These are phyloP conservation scores for Nematodospora valgi DNA, from an alignment of 805 yeast species.

Conservation along the genomic window DNA sequence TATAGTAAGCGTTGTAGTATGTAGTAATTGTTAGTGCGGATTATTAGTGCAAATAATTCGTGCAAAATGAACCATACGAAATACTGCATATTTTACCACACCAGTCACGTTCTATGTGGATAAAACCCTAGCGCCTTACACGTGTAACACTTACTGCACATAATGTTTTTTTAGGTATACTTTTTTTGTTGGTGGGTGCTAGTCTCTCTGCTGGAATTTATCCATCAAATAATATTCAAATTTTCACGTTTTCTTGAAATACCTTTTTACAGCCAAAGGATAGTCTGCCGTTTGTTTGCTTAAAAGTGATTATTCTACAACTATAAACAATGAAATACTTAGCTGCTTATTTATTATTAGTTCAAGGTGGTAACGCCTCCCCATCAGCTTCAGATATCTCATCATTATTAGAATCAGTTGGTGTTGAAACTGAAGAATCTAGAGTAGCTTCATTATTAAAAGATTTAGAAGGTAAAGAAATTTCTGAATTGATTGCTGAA, in stretches of 20 bases:
- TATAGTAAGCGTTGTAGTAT: background rate
- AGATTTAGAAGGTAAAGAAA: constrained; percentile 91
- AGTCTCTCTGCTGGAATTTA: too few relatives aligned
- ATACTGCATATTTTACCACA: too few relatives aligned
- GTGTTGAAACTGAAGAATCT: constrained; percentile 91
- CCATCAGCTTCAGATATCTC: constrained; percentile 93
- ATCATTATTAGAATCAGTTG: constrained; percentile 87
- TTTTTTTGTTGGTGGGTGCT: too few relatives aligned
- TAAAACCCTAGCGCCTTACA: too few relatives aligned
- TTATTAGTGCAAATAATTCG: background rate
- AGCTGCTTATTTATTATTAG: constrained; percentile 98
- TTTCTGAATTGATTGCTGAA: constrained; percentile 86
- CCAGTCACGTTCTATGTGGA: too few relatives aligned
- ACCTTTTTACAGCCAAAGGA: constrained; percentile 45
- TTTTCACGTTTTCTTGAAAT: too few relatives aligned
- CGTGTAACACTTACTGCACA: too few relatives aligned
- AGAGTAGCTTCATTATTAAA: constrained; percentile 76
- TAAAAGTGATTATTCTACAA: constrained; percentile 73
- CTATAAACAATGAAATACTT: constrained; percentile 74
- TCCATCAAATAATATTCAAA: too few relatives aligned
- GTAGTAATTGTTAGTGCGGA: background rate
- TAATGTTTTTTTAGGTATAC: too few relatives aligned
- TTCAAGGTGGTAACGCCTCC: constrained; percentile 92
- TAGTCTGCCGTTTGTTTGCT: constrained; percentile 72
- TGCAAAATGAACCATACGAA: background rate